These are phyloP conservation scores for Pichia pseudocactophila DNA, from an alignment of 805 yeast genomes.

Conservation along the genomic window DNA sequence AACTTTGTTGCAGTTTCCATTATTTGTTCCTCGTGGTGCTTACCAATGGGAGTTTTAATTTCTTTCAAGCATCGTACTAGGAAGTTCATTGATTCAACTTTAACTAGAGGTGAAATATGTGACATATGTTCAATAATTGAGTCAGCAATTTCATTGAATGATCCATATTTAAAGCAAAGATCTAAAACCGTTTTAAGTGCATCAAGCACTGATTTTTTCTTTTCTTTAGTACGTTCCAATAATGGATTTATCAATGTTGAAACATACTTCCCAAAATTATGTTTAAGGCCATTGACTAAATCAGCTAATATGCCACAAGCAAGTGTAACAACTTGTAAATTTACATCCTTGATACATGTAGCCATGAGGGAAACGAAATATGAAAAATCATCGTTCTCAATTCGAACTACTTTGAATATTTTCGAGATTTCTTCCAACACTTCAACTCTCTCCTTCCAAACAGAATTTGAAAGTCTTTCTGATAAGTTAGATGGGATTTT, in stretches of 20 bases:
- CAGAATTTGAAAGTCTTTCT: conserved; percentile 45
- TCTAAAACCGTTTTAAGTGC: conserved; percentile 62
- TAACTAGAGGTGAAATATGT: conserved; percentile 79
- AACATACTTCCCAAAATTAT: conserved; percentile 46
- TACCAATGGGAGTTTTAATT: conserved; percentile 40
- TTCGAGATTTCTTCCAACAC: conserved; percentile 56
- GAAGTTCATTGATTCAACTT: conserved; percentile 59
- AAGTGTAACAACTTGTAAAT: conserved; percentile 73
- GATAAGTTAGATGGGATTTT: conserved; percentile 59
- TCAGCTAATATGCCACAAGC: conserved; percentile 60
- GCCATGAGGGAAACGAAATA: conserved; percentile 54
- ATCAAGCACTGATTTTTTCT: conserved; percentile 67
- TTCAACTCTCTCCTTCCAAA: conserved; percentile 92
- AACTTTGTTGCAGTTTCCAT: conserved; percentile 50
- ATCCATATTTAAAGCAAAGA: conserved; percentile 45
- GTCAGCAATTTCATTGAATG: conserved; percentile 48
- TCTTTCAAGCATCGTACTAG: conserved; percentile 53
- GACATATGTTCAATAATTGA: conserved; percentile 50
- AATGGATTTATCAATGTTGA: conserved; percentile 47
- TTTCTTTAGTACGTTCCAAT: conserved; percentile 81
- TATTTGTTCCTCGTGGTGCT: conserved; percentile 47
- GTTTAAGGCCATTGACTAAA: conserved; percentile 59
- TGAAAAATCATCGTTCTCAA: conserved; percentile 52
- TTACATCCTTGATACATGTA: conserved; percentile 80
- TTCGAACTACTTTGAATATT: conserved; percentile 45